phyloP scores from a whole-genome alignment of 768 basidiomycete genomes.

The Lactifluus volemus region DNA sequence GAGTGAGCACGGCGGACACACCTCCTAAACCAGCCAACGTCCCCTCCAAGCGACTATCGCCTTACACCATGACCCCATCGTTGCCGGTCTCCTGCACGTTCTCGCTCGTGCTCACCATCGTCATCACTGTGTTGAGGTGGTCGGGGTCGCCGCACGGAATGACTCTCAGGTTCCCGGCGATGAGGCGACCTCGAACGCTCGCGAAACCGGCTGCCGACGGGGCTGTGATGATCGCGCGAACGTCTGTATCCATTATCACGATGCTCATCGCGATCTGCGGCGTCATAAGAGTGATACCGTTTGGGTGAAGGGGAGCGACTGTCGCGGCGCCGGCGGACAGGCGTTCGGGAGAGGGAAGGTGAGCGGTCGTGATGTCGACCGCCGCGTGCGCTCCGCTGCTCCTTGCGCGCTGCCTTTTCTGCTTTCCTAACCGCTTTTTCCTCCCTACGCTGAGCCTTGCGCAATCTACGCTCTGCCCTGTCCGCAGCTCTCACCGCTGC shows the following conservation, averaged over 20 bases:
- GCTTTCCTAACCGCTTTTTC: slow-evolving; percentile 52
- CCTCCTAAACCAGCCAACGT: neutral
- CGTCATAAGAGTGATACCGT: neutral
- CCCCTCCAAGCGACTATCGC: neutral
- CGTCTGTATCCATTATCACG: neutral
- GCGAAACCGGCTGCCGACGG: slow-evolving; percentile 9
- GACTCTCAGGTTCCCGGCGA: slow-evolving; percentile 20
- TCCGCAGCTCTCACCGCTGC: slow-evolving; percentile 21
- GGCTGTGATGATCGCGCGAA: slow-evolving; percentile 19
- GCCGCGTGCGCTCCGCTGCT: slow-evolving; percentile 12
- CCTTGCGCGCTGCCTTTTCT: slow-evolving; percentile 27
- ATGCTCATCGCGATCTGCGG: neutral
- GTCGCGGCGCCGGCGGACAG: neutral
- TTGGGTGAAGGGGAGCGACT: slow-evolving; percentile 9
- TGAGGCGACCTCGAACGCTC: slow-evolving; percentile 14
- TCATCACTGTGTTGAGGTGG: slow-evolving; percentile 17
- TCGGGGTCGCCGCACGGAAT: neutral
- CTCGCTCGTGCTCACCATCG: slow-evolving; percentile 27
- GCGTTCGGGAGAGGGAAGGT: slow-evolving; percentile 29
- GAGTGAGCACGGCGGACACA: neutral
- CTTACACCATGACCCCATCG: slow-evolving; percentile 37
- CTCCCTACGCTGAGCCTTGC: slow-evolving; percentile 50
- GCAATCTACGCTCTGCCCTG: slow-evolving; percentile 28
- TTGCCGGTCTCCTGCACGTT: slow-evolving; percentile 39
- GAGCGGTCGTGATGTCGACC: slow-evolving; percentile 8